A percentile compares a stretch with the other conserved stretches of the same genome.
Conservation (phyloP, 495 filamentous ascomycete genomes). For the Sordaria brevicollis region DNA sequence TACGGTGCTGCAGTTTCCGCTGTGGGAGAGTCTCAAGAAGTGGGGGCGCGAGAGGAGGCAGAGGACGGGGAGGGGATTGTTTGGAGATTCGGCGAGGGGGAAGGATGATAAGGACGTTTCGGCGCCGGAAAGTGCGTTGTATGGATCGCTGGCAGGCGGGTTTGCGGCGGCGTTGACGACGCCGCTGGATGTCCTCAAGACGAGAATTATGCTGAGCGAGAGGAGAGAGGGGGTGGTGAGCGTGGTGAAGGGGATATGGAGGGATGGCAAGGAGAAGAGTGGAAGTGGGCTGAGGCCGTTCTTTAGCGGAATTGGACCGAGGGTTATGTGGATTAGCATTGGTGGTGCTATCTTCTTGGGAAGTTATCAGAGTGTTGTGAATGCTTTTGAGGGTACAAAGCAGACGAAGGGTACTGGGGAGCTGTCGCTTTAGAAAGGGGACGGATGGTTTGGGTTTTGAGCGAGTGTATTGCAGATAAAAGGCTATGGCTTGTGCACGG, state of each 20-base stretch:
- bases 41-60: slow-evolving; percentile 30
- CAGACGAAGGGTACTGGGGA: not conserved
- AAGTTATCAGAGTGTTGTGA: slow-evolving; percentile 86
- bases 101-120: slow-evolving; percentile 37
- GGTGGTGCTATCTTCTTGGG: slow-evolving; percentile 94
- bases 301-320: slow-evolving; percentile 78
- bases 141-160: slow-evolving; percentile 74
- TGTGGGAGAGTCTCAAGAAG: slow-evolving; percentile 88
- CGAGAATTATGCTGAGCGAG: slow-evolving; percentile 80
- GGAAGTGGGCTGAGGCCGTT: slow-evolving; percentile 61
- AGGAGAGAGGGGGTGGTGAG: slow-evolving; percentile 44
- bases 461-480: not conserved
- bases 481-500: not conserved
- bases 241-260: slow-evolving; percentile 56
- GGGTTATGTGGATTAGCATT: slow-evolving; percentile 87
- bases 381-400: slow-evolving; percentile 42
- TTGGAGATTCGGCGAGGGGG: slow-evolving; percentile 31
- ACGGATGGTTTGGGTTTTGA: not conserved
- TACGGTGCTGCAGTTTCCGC: slow-evolving; percentile 89
- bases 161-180: slow-evolving; percentile 85
- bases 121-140: slow-evolving; percentile 72
- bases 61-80: slow-evolving; percentile 39
- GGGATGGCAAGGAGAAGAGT: slow-evolving; percentile 23
- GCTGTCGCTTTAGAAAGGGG: not conserved
- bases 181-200: slow-evolving; percentile 93